Conservation (phyloP, 208 protist species). For the Leishmania gerbilli region DNA sequence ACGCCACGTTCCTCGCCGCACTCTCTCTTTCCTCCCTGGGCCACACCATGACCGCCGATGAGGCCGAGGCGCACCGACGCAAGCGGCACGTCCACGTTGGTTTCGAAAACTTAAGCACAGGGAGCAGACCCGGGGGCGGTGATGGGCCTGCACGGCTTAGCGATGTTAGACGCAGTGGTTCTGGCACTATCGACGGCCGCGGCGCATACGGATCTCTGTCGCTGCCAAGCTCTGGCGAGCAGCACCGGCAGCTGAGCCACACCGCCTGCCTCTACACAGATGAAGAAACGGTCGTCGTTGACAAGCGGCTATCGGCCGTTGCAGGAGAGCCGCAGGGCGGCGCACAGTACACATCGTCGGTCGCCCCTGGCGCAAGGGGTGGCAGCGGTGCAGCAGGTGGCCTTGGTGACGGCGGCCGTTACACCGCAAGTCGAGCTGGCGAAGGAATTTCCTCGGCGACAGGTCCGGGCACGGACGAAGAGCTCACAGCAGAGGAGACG, state of each 20-base stretch:
- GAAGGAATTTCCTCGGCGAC: neutral
- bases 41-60: conserved; percentile 16
- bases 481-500: neutral
- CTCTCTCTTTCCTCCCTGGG: conserved; percentile 17
- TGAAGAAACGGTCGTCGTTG: neutral
- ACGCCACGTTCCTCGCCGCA: neutral
- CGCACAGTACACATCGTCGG: neutral
- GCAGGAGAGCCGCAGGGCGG: neutral
- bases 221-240: neutral
- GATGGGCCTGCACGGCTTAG: neutral
- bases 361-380: neutral
- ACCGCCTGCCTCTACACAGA: neutral
- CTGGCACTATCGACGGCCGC: neutral
- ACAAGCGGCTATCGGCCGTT: neutral
- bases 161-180: neutral
- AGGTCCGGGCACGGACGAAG: neutral
- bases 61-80: conserved; percentile 14
- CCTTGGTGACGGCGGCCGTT: neutral
- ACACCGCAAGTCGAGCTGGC: neutral
- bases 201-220: neutral
- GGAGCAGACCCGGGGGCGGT: neutral
- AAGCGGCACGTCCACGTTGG: neutral
- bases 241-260: neutral
- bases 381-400: neutral
- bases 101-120: neutral